These are phyloP conservation scores for Trypanosoma caninum DNA, from an alignment of 208 protist genomes.

Conservation along the genomic window DNA sequence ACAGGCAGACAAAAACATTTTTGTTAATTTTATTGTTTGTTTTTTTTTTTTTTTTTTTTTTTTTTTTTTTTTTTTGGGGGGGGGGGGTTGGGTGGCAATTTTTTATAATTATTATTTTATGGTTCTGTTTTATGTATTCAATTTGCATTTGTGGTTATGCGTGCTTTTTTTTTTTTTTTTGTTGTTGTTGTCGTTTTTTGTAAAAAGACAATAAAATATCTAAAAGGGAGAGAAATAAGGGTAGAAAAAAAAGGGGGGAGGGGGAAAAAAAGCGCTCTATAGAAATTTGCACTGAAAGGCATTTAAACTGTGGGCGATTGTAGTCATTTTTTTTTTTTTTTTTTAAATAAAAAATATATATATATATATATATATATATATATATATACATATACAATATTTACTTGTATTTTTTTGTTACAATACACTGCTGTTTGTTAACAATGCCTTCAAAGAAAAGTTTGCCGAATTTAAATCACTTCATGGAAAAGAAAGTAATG, in stretches of 20 bases:
- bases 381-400: not conserved
- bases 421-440: too few species aligned
- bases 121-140: not conserved
- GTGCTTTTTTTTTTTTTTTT: not conserved
- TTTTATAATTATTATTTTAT: not conserved
- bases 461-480: slow-evolving; percentile 90
- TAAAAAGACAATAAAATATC: too few species aligned
- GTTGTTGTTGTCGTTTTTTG: not conserved
- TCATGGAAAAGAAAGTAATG: slow-evolving; percentile 93
- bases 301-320: too few species aligned
- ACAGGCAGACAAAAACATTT: too few species aligned
- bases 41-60: not conserved
- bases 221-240: not conserved
- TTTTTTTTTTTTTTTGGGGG: not conserved
- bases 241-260: not conserved
- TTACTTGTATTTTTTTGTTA: slow-evolving; percentile 3
- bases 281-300: too few species aligned
- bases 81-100: not conserved
- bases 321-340: not conserved
- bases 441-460: slow-evolving; percentile 46
- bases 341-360: not conserved
- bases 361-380: slow-evolving; percentile 9
- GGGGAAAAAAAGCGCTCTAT: not conserved
- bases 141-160: too few species aligned
- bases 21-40: not conserved